Evolutionary conservation across 805 yeast genomes (phyloP).

Genomic region (Candida dendrica): DNA sequence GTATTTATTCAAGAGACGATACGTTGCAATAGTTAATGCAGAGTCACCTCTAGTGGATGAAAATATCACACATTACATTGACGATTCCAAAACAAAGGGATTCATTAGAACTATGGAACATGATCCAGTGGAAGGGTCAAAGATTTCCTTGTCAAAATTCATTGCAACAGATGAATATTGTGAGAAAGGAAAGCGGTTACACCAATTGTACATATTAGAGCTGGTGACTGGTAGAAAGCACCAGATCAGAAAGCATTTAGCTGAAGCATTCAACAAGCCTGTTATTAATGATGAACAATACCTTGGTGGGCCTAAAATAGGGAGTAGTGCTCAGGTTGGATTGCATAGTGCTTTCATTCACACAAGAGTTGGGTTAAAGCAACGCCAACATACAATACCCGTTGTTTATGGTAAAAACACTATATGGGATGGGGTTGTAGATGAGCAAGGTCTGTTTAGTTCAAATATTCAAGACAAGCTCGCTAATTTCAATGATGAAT

Average conservation of each 20-base stretch:
- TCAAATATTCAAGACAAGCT: conserved; percentile 14
- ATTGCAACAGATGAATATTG: neutral
- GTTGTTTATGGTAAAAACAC: conserved; percentile 15
- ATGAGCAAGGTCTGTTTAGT: conserved; percentile 20
- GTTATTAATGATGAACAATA: conserved; percentile 24
- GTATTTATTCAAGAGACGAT: conserved; percentile 25
- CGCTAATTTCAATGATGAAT: conserved; percentile 13
- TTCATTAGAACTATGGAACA: conserved; percentile 1
- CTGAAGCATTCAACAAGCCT: conserved; percentile 17
- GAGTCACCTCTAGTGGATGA: conserved; percentile 4
- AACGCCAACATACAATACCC: conserved; percentile 20
- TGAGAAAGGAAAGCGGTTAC: neutral
- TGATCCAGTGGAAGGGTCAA: neutral
- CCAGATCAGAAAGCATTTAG: conserved; percentile 29
- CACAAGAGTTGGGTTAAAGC: conserved; percentile 25
- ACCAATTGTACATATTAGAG: conserved; percentile 17
- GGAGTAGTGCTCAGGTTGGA: conserved; percentile 19
- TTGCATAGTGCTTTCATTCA: conserved; percentile 29
- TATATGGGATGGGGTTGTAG: conserved; percentile 13
- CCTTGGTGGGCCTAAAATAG: conserved; percentile 10
- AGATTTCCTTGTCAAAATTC: conserved; percentile 10
- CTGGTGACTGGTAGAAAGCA: conserved; percentile 33
- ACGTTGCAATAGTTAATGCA: conserved; percentile 22
- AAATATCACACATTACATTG: neutral
- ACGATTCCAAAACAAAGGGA: neutral